A percentile compares a stretch with the other conserved stretches of the same genome.
Evolutionary conservation across 768 basidiomycete genomes (phyloP).

Genomic region (Phanerochaete carnosa): DNA sequence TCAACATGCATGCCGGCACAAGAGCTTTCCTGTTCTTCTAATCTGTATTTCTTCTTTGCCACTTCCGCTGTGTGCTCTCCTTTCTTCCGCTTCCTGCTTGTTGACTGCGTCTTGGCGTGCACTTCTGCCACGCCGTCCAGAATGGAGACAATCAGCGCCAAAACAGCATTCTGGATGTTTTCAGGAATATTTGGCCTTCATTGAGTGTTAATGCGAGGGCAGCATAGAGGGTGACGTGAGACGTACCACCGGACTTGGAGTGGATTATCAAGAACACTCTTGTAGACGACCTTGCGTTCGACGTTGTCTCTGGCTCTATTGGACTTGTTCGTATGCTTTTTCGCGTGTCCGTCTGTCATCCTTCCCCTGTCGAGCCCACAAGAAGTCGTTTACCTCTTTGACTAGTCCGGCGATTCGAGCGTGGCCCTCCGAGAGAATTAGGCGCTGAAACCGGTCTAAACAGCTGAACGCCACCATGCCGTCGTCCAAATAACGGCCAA

Average conservation of each 20-base stretch:
- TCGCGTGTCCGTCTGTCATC: conserved; percentile 52
- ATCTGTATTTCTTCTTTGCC: neutral
- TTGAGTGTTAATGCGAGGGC: neutral
- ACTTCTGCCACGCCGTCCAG: conserved; percentile 51
- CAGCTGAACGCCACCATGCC: neutral
- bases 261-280: conserved; percentile 69
- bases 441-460: neutral
- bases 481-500: neutral
- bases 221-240: conserved; percentile 1
- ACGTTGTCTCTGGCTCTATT: conserved; percentile 50
- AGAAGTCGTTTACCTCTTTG: too few species aligned
- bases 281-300: conserved; percentile 67
- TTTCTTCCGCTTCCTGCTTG: conserved; percentile 34
- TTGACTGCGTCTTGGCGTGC: conserved; percentile 39
- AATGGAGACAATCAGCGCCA: conserved; percentile 47
- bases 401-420: neutral
- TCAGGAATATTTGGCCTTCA: conserved; percentile 40
- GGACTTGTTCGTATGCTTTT: conserved; percentile 53
- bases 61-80: conserved; percentile 28
- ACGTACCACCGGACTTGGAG: conserved; percentile 65
- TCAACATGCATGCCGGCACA: neutral
- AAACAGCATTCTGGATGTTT: conserved; percentile 58
- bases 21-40: neutral
- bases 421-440: neutral
- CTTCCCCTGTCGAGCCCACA: neutral